A percentile compares a stretch with the other conserved stretches of the same genome.
Conservation (phyloP, 1,284 basidiomycete species). For the Puccinia triticina region DNA sequence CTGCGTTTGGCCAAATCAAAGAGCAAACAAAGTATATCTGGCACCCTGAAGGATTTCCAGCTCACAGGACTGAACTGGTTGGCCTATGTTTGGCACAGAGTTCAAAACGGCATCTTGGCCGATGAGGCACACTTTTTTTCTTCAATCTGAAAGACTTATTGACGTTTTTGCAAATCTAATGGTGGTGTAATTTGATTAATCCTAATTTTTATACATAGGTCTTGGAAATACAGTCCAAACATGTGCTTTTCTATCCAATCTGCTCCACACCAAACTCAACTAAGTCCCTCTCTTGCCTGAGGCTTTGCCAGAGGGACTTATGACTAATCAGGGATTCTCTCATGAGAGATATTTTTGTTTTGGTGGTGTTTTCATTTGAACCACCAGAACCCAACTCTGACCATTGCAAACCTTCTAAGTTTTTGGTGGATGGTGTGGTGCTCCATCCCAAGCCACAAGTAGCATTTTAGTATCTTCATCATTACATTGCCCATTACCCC, state of each 20-base stretch:
- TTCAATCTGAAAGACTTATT: constrained; percentile 1
- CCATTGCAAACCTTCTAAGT: too few species aligned
- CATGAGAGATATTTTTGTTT: too few species aligned
- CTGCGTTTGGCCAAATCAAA: constrained; percentile 79
- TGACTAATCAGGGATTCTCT: too few species aligned
- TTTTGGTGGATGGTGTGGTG: too few species aligned
- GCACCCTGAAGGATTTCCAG: constrained; percentile 95
- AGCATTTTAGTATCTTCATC: too few species aligned
- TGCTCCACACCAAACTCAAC: too few species aligned
- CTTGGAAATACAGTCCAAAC: constrained; percentile 98
- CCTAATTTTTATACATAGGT: constrained; percentile 63
- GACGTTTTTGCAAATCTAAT: constrained; percentile 11
- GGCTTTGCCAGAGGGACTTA: too few species aligned
- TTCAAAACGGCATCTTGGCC: constrained; percentile 94
- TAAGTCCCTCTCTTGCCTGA: too few species aligned
- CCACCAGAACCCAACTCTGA: too few species aligned
- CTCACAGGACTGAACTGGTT: constrained; percentile 98
- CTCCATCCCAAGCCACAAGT: too few species aligned
- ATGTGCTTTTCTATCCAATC: constrained; percentile 90
- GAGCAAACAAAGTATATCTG: constrained; percentile 90
- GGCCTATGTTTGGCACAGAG: constrained; percentile 90
- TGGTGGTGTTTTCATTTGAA: too few species aligned
- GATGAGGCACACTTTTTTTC: constrained; percentile 70
- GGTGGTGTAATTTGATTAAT: not conserved
- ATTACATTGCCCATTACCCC: too few species aligned